Conservation (phyloP, 805 yeast species). For the Tetrapisispora arboricola region DNA sequence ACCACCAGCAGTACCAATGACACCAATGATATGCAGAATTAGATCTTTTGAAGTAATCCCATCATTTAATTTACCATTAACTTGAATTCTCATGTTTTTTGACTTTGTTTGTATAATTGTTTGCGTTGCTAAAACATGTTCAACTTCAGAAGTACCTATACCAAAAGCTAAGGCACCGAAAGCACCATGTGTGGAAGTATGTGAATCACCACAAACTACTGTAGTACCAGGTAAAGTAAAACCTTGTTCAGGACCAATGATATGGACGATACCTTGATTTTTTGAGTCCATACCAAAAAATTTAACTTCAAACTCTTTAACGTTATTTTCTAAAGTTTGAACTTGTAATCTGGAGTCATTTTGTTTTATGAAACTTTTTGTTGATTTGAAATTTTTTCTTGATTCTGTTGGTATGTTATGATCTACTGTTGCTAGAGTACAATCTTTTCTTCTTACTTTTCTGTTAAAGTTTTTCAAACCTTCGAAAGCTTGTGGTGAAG, state of each 20-base stretch:
- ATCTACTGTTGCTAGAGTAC: conserved; percentile 91
- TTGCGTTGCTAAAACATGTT: conserved; percentile 97
- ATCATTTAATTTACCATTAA: conserved; percentile 72
- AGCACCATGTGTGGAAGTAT: conserved; percentile 98
- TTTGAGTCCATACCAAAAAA: conserved; percentile 91
- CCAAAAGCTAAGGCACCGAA: conserved; percentile 97
- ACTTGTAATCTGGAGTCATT: conserved; percentile 90
- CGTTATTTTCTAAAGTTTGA: conserved; percentile 84
- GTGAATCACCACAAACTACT: conserved; percentile 98
- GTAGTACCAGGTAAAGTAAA: conserved; percentile 98
- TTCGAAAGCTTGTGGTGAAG: conserved; percentile 98
- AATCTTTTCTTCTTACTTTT: conserved; percentile 79
- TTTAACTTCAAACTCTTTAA: conserved; percentile 77
- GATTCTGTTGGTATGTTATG: conserved; percentile 94
- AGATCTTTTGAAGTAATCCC: conserved; percentile 96
- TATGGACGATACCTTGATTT: conserved; percentile 97
- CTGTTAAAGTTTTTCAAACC: conserved; percentile 85
- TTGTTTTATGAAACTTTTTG: conserved; percentile 75
- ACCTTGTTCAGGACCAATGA: conserved; percentile 98
- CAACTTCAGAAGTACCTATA: conserved; percentile 98
- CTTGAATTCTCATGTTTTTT: conserved; percentile 85
- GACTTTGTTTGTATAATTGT: conserved; percentile 90
- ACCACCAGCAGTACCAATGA: conserved; percentile 99
- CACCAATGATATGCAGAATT: conserved; percentile 87
- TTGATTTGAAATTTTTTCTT: conserved; percentile 63